Conservation (phyloP, 306 rosid species). For the Spatholobus suberectus region DNA sequence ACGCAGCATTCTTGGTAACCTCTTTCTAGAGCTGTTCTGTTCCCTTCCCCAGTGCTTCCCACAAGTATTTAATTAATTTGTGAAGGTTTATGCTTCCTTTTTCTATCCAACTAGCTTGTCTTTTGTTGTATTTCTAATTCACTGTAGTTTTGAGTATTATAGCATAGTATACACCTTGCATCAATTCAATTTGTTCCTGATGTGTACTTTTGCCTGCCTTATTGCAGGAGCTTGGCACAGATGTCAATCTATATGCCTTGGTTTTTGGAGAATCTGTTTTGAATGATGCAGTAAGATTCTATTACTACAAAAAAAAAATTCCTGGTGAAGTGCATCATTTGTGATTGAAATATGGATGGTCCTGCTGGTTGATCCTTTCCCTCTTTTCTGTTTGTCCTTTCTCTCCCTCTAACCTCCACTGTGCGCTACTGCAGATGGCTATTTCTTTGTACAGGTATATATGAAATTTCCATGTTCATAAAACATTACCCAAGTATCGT, state of each 20-base stretch:
- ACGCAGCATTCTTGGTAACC: neutral
- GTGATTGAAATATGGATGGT: conserved; percentile 27
- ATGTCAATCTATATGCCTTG: conserved; percentile 78
- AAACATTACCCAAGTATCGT: conserved; percentile 19
- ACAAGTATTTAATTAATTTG: neutral
- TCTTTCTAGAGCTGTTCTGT: neutral
- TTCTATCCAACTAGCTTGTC: neutral
- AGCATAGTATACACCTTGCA: neutral
- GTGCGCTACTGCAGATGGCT: conserved; percentile 66
- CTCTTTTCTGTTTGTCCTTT: neutral
- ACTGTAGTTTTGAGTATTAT: neutral
- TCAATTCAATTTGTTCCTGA: neutral
- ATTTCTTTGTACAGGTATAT: conserved; percentile 83
- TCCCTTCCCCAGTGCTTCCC: neutral
- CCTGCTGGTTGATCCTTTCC: conserved; percentile 17
- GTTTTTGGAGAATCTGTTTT: conserved; percentile 90
- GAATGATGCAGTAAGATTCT: conserved; percentile 74
- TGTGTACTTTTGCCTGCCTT: neutral
- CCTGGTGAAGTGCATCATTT: conserved; percentile 1
- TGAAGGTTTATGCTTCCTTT: neutral
- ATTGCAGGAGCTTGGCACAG: conserved; percentile 81
- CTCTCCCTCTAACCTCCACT: neutral
- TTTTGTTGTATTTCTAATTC: neutral
- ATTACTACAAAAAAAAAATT: neutral
- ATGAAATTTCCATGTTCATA: neutral